A percentile compares a stretch with the other conserved stretches of the same genome.
These are phyloP conservation scores for Arachis stenosperma DNA, from an alignment of 306 rosid species.

Conservation along the genomic window DNA sequence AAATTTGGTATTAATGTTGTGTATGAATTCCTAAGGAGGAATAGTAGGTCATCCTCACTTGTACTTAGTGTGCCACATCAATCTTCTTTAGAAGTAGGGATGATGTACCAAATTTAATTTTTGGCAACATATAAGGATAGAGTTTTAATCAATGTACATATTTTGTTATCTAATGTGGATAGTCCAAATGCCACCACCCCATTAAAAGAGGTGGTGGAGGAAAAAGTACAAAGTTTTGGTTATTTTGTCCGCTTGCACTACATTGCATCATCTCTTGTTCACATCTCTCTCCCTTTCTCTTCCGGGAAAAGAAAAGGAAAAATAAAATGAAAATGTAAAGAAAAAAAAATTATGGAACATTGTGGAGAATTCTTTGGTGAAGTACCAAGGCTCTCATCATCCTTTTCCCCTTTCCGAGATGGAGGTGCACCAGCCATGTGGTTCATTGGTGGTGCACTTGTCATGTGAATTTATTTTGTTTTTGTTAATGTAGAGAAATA, in stretches of 20 bases:
- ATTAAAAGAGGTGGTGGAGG: background rate
- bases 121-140: slow-evolving; percentile 24
- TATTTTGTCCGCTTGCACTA: background rate
- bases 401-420: too few relatives aligned
- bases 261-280: slow-evolving; percentile 23
- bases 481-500: too few relatives aligned
- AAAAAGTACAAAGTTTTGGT: slow-evolving; percentile 38
- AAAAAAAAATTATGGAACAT: too few relatives aligned
- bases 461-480: too few relatives aligned
- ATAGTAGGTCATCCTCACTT: slow-evolving; percentile 64
- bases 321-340: too few relatives aligned
- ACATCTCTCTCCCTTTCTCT: background rate
- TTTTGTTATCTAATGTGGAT: slow-evolving; percentile 35
- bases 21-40: slow-evolving; percentile 87
- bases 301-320: background rate
- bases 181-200: slow-evolving; percentile 23
- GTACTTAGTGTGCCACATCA: slow-evolving; percentile 68
- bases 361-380: too few relatives aligned
- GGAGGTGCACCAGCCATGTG: too few relatives aligned
- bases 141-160: slow-evolving; percentile 47
- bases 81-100: slow-evolving; percentile 89
- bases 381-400: too few relatives aligned
- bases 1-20: slow-evolving; percentile 67
- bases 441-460: too few relatives aligned
- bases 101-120: slow-evolving; percentile 74